These are phyloP conservation scores for Leptographium wingfieldii DNA, from an alignment of 2,329 filamentous ascomycete species.

Conservation along the genomic window DNA sequence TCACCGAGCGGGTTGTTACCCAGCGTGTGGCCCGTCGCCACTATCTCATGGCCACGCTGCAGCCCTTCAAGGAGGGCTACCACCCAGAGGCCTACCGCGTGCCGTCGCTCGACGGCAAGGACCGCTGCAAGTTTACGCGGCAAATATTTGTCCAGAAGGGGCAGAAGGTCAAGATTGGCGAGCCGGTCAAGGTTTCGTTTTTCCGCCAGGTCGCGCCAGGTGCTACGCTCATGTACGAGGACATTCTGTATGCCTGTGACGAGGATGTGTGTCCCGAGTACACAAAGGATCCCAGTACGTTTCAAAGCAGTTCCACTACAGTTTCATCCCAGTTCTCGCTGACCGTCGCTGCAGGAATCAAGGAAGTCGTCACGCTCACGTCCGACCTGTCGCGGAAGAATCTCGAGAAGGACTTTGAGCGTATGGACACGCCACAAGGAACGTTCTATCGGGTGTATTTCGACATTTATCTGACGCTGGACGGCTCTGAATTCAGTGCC, in stretches of 20 bases:
- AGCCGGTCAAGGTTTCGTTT: slow-evolving; percentile 97
- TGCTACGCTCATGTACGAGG: slow-evolving; percentile 98
- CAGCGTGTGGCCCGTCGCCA: slow-evolving; percentile 94
- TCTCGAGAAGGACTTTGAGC: slow-evolving; percentile 96
- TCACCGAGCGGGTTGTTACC: slow-evolving; percentile 91
- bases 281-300: slow-evolving; percentile 97
- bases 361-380: slow-evolving; percentile 95
- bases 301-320: neutral
- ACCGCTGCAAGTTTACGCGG: slow-evolving; percentile 95
- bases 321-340: neutral
- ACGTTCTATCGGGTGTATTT: slow-evolving; percentile 82
- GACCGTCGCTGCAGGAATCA: slow-evolving; percentile 59
- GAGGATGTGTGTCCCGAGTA: slow-evolving; percentile 98
- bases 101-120: slow-evolving; percentile 89
- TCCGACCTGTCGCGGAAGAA: slow-evolving; percentile 97
- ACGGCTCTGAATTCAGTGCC: slow-evolving; percentile 95
- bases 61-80: slow-evolving; percentile 98
- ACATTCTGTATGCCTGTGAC: slow-evolving; percentile 93
- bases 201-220: slow-evolving; percentile 96
- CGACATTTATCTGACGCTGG: slow-evolving; percentile 80
- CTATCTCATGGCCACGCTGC: slow-evolving; percentile 97
- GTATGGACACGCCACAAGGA: slow-evolving; percentile 97
- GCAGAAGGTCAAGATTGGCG: slow-evolving; percentile 96
- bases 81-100: slow-evolving; percentile 97
- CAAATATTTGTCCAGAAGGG: slow-evolving; percentile 99